These are phyloP conservation scores for Aspergillus novofumigatus DNA, from an alignment of 2,329 filamentous ascomycete species.

Conservation along the genomic window DNA sequence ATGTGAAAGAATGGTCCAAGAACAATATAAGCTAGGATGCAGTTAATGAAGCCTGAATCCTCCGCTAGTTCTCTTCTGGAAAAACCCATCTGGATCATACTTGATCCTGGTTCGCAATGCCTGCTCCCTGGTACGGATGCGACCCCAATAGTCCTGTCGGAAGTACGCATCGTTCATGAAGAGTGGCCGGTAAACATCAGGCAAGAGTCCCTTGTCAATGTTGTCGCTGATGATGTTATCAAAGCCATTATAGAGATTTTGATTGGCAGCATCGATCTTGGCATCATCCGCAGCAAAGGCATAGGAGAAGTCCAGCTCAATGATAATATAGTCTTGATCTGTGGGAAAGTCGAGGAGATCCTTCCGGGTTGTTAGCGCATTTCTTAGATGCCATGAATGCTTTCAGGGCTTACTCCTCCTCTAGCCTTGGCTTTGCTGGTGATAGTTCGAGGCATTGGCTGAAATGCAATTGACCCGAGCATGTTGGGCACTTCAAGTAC, in stretches of 20 bases:
- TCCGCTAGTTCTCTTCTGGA: conserved; percentile 37
- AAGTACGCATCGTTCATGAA: conserved; percentile 47
- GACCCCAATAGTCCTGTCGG: conserved; percentile 43
- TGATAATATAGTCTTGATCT: conserved; percentile 40
- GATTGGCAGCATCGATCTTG: conserved; percentile 37
- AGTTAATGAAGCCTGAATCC: conserved; percentile 31
- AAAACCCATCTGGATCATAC: conserved; percentile 41
- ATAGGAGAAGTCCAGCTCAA: conserved; percentile 46
- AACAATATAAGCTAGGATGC: neutral
- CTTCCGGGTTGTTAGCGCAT: conserved; percentile 9
- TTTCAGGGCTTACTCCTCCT: conserved; percentile 32
- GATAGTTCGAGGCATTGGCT: conserved; percentile 34
- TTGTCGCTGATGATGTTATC: conserved; percentile 31
- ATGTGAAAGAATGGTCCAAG: neutral
- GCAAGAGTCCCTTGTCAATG: conserved; percentile 31
- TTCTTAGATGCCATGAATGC: conserved; percentile 1
- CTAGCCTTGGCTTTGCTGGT: conserved; percentile 29
- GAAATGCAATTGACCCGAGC: conserved; percentile 33
- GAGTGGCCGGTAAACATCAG: conserved; percentile 40
- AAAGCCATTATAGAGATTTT: conserved; percentile 36
- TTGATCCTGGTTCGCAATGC: conserved; percentile 30
- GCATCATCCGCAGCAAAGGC: conserved; percentile 28
- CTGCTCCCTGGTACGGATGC: conserved; percentile 30
- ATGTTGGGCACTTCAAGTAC: conserved; percentile 25
- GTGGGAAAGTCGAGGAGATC: conserved; percentile 41